phyloP scores from a whole-genome alignment of 345 rosid genomes.

The Microcos paniculata region DNA sequence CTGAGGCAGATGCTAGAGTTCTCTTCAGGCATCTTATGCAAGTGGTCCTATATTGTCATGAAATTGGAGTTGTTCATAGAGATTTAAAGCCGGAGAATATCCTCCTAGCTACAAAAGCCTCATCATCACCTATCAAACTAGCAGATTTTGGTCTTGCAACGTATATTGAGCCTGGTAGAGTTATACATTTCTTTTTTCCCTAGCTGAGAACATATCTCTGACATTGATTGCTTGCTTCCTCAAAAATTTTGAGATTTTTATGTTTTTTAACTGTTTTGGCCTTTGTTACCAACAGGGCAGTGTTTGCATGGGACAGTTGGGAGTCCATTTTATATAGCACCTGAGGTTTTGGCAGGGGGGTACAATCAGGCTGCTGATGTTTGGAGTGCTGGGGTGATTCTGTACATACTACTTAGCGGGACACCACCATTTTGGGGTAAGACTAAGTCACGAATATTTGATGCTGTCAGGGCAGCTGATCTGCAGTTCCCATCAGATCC shows the following conservation, averaged over 20 bases:
- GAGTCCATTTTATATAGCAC: slow-evolving; percentile 77
- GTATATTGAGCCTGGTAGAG: slow-evolving; percentile 51
- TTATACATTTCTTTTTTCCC: slow-evolving; percentile 2
- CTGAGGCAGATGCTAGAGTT: slow-evolving; percentile 53
- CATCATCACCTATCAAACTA: slow-evolving; percentile 59
- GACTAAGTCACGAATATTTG: slow-evolving; percentile 65
- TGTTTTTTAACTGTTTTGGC: slow-evolving; percentile 1
- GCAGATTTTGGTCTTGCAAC: slow-evolving; percentile 81
- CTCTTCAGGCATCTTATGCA: slow-evolving; percentile 64
- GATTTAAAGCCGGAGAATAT: slow-evolving; percentile 76
- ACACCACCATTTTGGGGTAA: slow-evolving; percentile 75
- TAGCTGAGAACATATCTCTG: background rate
- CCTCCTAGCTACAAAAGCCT: slow-evolving; percentile 53
- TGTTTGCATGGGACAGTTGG: slow-evolving; percentile 65
- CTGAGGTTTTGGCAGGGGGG: slow-evolving; percentile 63
- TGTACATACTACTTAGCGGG: slow-evolving; percentile 64
- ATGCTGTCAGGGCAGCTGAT: slow-evolving; percentile 63
- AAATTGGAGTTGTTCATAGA: slow-evolving; percentile 62
- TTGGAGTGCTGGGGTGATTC: slow-evolving; percentile 78
- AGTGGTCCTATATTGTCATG: slow-evolving; percentile 62
- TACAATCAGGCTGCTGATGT: slow-evolving; percentile 73
- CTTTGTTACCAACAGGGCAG: slow-evolving; percentile 41
- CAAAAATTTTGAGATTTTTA: slow-evolving; percentile 1
- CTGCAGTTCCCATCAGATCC: slow-evolving; percentile 57
- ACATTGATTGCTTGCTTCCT: background rate